Evolutionary conservation across 345 rosid genomes (phyloP), one percentile per base, ranked within the genome.

Genomic region (Moricandia moricandioides): DNA sequence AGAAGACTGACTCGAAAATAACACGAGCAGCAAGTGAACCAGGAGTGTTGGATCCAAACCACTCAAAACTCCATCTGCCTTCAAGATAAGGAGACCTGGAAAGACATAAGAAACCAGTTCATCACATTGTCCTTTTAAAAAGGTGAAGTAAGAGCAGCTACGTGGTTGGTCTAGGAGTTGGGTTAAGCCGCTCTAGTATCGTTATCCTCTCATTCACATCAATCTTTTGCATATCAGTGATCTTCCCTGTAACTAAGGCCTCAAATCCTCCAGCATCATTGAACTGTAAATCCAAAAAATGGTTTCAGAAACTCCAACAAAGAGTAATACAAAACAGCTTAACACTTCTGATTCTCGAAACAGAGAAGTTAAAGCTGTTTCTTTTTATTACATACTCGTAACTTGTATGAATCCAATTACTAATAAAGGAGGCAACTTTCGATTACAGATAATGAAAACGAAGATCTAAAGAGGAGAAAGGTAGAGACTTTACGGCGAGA

Each of bases 121-220:
- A 83, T 78, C 34, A 29, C 66, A 33, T 43, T 70, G 21, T 57
- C 26, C 16, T 2, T 61, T 18, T 29, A 7, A 62, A 54, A 14
- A n/a, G n/a, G n/a, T n/a, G 3, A 27, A 16, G 31, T 29, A 29
- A 60, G 2, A 80, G 81, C 80, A 84, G 86, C 57, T 86, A 94
- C 96, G 96, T 91, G 39, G 98, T 94, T 43, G 97, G 98, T 78
- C 98, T 81, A 43, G 93, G 93, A n/a, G 93, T 84, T 1, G 97
- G 97, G 85, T 88, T 94, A 58, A 94, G 96, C 56, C 97, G 84
- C 82, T 94, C 97, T 33, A 94, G 93, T 49, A 84, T 84, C 3
- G 81, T 82, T 54, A 91, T 94, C 81, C 93, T 87, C 73, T 94
- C 97, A 65, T 88, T 91, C 65, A 94, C 95, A 83, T 91, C 98